phyloP scores from a whole-genome alignment of 805 yeast genomes.

The Candida tallmaniae region DNA sequence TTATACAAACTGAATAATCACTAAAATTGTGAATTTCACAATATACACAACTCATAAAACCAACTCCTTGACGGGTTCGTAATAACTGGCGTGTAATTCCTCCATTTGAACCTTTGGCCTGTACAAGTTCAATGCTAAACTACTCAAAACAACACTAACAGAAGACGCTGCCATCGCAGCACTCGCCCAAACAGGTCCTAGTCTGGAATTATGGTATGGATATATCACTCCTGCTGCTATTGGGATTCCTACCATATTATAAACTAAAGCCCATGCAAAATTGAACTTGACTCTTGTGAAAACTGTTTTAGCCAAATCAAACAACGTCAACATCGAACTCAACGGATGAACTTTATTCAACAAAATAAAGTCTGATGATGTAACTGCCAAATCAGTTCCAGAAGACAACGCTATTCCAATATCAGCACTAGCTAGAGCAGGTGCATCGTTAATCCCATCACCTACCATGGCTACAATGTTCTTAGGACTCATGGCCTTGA shows the following conservation, averaged over 20 bases:
- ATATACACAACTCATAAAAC: too few species aligned
- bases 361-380: slow-evolving; percentile 70
- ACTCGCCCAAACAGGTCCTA: slow-evolving; percentile 64
- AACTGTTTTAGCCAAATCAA: slow-evolving; percentile 48
- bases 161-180: slow-evolving; percentile 63
- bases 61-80: slow-evolving; percentile 10
- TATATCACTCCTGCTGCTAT: slow-evolving; percentile 66
- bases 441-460: slow-evolving; percentile 82
- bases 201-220: slow-evolving; percentile 49
- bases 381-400: slow-evolving; percentile 72
- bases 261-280: slow-evolving; percentile 56
- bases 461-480: slow-evolving; percentile 70
- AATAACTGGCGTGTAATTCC: slow-evolving; percentile 7
- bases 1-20: too few species aligned
- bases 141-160: slow-evolving; percentile 53
- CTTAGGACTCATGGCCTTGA: slow-evolving; percentile 36
- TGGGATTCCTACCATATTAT: slow-evolving; percentile 55
- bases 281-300: slow-evolving; percentile 52
- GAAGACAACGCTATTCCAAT: slow-evolving; percentile 74
- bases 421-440: slow-evolving; percentile 70
- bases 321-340: slow-evolving; percentile 48
- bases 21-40: too few species aligned
- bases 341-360: slow-evolving; percentile 51
- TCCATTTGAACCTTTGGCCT: slow-evolving; percentile 29
- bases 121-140: slow-evolving; percentile 48